A percentile compares a stretch with the other conserved stretches of the same genome.
These are phyloP conservation scores for Coelastrella sp. DNA, from an alignment of 139 green algal species.

Conservation along the genomic window DNA sequence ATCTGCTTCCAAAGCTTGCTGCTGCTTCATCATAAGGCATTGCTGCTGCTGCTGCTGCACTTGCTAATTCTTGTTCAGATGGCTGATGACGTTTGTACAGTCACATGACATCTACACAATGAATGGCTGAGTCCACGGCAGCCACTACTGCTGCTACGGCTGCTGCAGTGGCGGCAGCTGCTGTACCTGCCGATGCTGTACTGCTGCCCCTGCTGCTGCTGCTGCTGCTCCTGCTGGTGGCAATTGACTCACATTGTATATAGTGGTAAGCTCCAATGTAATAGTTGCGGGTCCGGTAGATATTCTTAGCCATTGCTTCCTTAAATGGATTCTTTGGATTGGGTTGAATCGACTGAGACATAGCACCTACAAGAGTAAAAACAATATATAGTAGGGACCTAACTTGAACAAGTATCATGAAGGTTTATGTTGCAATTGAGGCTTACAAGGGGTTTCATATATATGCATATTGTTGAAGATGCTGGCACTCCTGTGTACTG, in stretches of 20 bases:
- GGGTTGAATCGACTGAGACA: background rate
- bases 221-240: background rate
- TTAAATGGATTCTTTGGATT: background rate
- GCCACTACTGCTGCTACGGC: background rate
- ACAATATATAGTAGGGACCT: background rate
- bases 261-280: conserved; percentile 35
- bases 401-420: background rate
- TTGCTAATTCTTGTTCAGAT: no score
- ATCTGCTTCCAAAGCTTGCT: no score
- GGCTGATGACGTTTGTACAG: no score
- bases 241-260: conserved; percentile 8
- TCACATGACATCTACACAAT: no score
- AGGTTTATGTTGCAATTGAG: background rate
- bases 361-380: background rate
- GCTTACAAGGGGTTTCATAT: background rate
- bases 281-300: conserved; percentile 18
- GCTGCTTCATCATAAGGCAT: no score
- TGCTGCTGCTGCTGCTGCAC: background rate
- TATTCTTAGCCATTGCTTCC: background rate
- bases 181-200: no score
- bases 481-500: background rate
- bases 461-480: background rate
- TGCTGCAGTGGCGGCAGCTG: no score
- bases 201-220: background rate
- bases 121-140: background rate